These are phyloP conservation scores for Leccinum insigne DNA, from an alignment of 1,284 basidiomycete species.

Conservation along the genomic window DNA sequence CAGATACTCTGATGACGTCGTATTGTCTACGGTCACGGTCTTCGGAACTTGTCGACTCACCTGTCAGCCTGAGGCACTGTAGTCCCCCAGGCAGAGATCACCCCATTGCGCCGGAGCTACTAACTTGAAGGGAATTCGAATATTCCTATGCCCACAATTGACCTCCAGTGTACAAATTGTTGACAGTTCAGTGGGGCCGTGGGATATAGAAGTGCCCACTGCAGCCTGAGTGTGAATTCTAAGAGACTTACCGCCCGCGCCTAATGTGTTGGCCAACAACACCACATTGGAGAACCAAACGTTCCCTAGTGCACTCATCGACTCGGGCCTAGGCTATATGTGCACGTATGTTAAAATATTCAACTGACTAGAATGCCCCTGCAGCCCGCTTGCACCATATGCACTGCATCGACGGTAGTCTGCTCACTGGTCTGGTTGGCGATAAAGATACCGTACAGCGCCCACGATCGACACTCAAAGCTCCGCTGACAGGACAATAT, in stretches of 20 bases:
- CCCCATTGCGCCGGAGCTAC: conserved; percentile 29
- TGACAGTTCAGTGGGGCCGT: conserved; percentile 14
- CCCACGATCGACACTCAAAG: neutral
- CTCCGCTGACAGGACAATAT: neutral
- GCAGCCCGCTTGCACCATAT: neutral
- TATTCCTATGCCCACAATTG: conserved; percentile 35
- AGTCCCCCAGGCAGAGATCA: conserved; percentile 46
- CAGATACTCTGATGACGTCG: neutral
- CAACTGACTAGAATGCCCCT: too few species aligned
- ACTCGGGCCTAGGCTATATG: neutral
- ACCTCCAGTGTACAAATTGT: conserved; percentile 33
- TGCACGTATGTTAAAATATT: too few species aligned
- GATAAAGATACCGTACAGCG: neutral
- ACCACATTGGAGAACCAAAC: too few species aligned
- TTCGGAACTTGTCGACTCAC: conserved; percentile 19
- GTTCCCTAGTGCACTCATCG: neutral
- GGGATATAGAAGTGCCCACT: conserved; percentile 1
- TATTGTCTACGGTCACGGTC: neutral
- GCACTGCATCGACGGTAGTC: neutral
- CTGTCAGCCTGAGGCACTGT: conserved; percentile 38
- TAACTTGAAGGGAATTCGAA: neutral
- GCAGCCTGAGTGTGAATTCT: too few species aligned
- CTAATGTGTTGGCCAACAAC: neutral
- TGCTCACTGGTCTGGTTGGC: neutral
- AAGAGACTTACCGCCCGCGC: too few species aligned